Conservation (phyloP, 768 basidiomycete genomes). For the Mycena belliarum region DNA sequence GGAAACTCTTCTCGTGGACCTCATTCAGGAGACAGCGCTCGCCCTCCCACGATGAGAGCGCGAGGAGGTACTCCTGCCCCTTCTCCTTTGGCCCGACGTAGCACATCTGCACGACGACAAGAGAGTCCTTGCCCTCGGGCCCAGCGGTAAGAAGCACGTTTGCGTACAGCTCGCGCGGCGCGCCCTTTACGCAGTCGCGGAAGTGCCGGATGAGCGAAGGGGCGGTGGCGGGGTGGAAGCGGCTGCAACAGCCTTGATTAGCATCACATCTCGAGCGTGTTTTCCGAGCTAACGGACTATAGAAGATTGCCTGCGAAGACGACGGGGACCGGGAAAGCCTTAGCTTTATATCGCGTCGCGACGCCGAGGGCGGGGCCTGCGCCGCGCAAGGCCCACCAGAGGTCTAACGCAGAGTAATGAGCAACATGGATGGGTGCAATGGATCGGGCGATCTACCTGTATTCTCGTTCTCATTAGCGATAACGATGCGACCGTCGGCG, state of each 20-base stretch:
- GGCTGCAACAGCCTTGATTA: constrained; percentile 50
- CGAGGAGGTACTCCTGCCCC: constrained; percentile 76
- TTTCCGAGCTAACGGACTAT: constrained; percentile 61
- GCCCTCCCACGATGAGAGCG: constrained; percentile 86
- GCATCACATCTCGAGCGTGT: constrained; percentile 7
- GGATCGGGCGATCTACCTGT: constrained; percentile 47
- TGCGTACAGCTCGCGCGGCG: constrained; percentile 85
- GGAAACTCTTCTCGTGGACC: constrained; percentile 86
- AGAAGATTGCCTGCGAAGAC: constrained; percentile 93
- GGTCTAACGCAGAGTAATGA: constrained; percentile 45
- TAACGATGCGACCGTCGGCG: constrained; percentile 84
- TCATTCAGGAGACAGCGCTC: constrained; percentile 86
- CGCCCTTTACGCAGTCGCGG: constrained; percentile 89
- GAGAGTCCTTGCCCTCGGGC: constrained; percentile 78
- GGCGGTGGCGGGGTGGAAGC: constrained; percentile 85
- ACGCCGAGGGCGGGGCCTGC: constrained; percentile 84
- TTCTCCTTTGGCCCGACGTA: constrained; percentile 77
- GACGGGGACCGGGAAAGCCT: constrained; percentile 85
- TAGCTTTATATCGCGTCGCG: constrained; percentile 86
- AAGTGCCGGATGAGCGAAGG: constrained; percentile 89
- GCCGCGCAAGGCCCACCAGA: constrained; percentile 88
- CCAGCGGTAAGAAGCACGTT: constrained; percentile 91
- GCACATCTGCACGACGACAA: constrained; percentile 91
- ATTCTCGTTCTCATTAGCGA: constrained; percentile 71
- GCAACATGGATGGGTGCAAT: background rate